These are phyloP conservation scores for Plasmopara muralis DNA, from an alignment of 352 stramenopile species.

Conservation along the genomic window DNA sequence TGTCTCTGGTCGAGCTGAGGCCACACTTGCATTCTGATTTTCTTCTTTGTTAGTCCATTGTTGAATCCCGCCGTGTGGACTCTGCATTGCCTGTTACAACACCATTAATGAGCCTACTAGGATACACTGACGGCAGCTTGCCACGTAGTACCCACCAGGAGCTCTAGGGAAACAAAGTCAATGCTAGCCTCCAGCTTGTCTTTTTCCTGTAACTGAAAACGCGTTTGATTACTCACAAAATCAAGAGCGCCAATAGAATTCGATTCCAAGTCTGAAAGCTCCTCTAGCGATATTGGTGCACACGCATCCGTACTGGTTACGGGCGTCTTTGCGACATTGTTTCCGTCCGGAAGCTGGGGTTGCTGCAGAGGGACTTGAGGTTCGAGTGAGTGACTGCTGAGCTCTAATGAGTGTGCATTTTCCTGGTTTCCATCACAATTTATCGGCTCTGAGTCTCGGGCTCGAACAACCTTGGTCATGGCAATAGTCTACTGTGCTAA, in stretches of 20 bases:
- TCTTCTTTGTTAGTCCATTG: no score
- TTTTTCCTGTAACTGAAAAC: no score
- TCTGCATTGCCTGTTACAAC: no score
- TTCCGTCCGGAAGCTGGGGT: conserved; percentile 15
- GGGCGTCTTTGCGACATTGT: neutral
- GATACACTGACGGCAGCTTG: no score
- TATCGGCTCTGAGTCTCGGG: conserved; percentile 4
- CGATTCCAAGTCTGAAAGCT: conserved; percentile 30
- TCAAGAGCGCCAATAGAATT: no score
- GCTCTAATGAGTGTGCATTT: conserved; percentile 8
- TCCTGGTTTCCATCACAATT: conserved; percentile 27
- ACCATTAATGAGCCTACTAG: no score
- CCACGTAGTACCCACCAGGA: no score
- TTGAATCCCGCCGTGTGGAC: no score
- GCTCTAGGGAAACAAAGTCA: no score
- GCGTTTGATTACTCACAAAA: no score
- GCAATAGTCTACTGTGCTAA: neutral
- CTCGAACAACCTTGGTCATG: conserved; percentile 21
- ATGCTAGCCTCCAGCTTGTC: no score
- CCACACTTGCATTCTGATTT: no score
- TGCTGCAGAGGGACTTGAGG: conserved; percentile 5
- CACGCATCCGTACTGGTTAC: neutral
- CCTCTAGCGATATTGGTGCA: conserved; percentile 30
- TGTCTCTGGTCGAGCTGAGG: conserved; percentile 5
- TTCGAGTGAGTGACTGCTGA: conserved; percentile 4